Evolutionary conservation across 2,329 filamentous ascomycete species (phyloP), one percentile per base, ranked within the genome.

Genomic region (Neonectria neomacrospora): DNA sequence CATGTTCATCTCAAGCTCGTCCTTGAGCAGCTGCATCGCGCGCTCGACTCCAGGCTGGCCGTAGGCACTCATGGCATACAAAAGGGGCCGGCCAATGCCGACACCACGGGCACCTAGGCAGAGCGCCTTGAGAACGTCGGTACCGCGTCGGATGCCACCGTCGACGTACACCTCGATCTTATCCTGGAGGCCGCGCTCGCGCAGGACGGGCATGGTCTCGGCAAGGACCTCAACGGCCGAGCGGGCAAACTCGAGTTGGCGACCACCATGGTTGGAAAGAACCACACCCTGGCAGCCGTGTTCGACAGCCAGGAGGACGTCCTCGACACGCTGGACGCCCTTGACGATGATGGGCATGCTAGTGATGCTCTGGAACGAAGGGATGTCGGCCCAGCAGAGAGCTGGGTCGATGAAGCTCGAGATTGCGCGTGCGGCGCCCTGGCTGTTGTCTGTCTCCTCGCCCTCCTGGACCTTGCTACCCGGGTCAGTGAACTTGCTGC

Each of bases 1-100:
- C 96, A 99, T 98, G 75, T 95, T 96, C 95, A 98, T 98, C 82
- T 96, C 94, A 88, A 99, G 92, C 85, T 99, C 96, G 74, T 98
- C 96, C 81, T 92, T 94, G 71, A 97, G 85, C 62, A 97, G 82
- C 79, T 94, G 91, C 91, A 98, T 97, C 32, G 96, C 96, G 34
- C 93, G 87, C 75, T 96, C 92, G 20, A 98, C 95, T 67, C 96
- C 96, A 2, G 90, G 85, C 63, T 93, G 81, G 1, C 96, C 96
- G 74, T 98, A 98, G 10, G 93, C 89, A 67, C 90, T 92, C 95
- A 99, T 98, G 74, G 96, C 95, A 76, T 94, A 99, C 64, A 99
- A 80, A 83, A 99, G 98, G 23, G 96, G 96, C 5, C 96, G 85
- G 3, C 96, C 96, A 72, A 99, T 97, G 42, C 96, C 96, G 1